These are phyloP conservation scores for Ustilago shanxiensis DNA, from an alignment of 1,284 basidiomycete species.

Conservation along the genomic window DNA sequence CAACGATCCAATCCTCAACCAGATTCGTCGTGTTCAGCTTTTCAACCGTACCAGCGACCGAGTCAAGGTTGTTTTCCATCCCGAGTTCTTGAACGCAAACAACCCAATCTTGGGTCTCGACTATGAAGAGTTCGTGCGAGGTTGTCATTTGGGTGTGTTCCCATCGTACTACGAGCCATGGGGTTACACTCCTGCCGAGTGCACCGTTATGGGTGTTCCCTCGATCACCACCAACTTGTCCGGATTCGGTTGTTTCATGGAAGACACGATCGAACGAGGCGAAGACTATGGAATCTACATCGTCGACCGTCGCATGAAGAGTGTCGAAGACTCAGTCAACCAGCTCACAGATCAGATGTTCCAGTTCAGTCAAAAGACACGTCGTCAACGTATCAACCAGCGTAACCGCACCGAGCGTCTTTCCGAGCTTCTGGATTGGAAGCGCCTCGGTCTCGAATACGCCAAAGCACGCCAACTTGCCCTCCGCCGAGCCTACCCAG, in stretches of 20 bases:
- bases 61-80: slow-evolving; percentile 98
- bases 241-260: slow-evolving; percentile 98
- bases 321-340: slow-evolving; percentile 90
- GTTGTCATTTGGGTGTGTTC: slow-evolving; percentile 97
- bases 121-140: slow-evolving; percentile 98
- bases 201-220: slow-evolving; percentile 91
- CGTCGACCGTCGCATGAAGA: slow-evolving; percentile 89
- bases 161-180: slow-evolving; percentile 94
- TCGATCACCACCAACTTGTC: slow-evolving; percentile 96
- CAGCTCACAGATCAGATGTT: slow-evolving; percentile 71
- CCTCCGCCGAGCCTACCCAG: slow-evolving; percentile 92
- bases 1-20: slow-evolving; percentile 92
- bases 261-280: slow-evolving; percentile 89
- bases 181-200: slow-evolving; percentile 79
- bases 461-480: slow-evolving; percentile 93
- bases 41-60: slow-evolving; percentile 87
- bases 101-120: slow-evolving; percentile 97
- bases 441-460: slow-evolving; percentile 96
- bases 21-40: slow-evolving; percentile 90
- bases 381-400: slow-evolving; percentile 96
- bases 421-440: slow-evolving; percentile 92
- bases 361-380: slow-evolving; percentile 84
- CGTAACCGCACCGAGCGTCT: slow-evolving; percentile 88
- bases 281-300: slow-evolving; percentile 81
- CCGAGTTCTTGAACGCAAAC: slow-evolving; percentile 96